Conservation (phyloP, 2,329 filamentous ascomycete species). For the Lachnellula cervina region DNA sequence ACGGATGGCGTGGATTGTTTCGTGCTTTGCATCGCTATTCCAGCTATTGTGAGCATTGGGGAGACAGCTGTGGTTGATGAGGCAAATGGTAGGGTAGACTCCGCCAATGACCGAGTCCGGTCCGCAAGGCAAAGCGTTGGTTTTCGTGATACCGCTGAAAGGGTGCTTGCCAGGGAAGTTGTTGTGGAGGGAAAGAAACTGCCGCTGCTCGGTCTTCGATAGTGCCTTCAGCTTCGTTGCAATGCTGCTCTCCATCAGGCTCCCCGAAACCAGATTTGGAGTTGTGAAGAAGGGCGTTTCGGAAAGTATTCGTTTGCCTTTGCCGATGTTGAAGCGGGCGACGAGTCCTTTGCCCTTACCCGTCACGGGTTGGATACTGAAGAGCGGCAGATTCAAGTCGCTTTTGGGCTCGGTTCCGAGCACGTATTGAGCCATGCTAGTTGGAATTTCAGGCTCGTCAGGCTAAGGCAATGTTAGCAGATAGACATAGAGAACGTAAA, state of each 20-base stretch:
- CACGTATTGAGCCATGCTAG: slow-evolving; percentile 1
- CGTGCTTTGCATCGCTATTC: slow-evolving; percentile 8
- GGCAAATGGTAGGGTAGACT: slow-evolving; percentile 18
- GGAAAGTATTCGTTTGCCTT: slow-evolving; percentile 36
- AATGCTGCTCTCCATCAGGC: slow-evolving; percentile 7
- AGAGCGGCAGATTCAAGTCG: slow-evolving; percentile 3
- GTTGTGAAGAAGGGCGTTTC: slow-evolving; percentile 36
- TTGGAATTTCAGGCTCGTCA: slow-evolving; percentile 3
- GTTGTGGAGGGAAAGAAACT: slow-evolving; percentile 28
- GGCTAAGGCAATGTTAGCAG: slow-evolving; percentile 3
- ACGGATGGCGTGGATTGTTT: slow-evolving; percentile 19
- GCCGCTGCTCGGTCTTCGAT: slow-evolving; percentile 5
- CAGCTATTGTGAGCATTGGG: slow-evolving; percentile 21
- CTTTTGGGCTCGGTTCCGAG: slow-evolving; percentile 3
- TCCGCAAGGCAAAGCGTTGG: slow-evolving; percentile 28
- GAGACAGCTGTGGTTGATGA: slow-evolving; percentile 22
- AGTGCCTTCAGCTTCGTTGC: slow-evolving; percentile 7
- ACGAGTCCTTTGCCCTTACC: slow-evolving; percentile 38
- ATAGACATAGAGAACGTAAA: neutral
- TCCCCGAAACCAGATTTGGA: neutral
- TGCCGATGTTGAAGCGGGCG: slow-evolving; percentile 33
- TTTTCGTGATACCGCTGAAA: slow-evolving; percentile 24
- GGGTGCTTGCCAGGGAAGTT: slow-evolving; percentile 22
- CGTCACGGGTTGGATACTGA: slow-evolving; percentile 16
- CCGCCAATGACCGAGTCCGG: slow-evolving; percentile 19